Percentiles rank a stretch among this genome's conserved stretches.
Evolutionary conservation across 306 rosid genomes (phyloP).

Genomic region (Castanea sativa): DNA sequence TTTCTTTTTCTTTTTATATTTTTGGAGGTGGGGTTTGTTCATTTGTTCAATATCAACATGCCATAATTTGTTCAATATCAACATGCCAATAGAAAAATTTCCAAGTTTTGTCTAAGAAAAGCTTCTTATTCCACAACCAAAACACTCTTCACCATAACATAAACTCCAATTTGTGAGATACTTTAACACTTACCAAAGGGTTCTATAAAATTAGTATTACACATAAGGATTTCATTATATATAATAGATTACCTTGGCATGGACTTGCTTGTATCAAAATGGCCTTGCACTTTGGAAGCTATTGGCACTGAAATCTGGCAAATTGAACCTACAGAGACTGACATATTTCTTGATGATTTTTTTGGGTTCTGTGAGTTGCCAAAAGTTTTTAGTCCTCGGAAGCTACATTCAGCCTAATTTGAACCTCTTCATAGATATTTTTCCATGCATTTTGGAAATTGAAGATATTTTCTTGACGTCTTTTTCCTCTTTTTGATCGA

Average conservation of each 20-base stretch:
- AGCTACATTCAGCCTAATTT: background rate
- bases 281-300: slow-evolving; percentile 30
- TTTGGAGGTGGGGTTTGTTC: too few relatives aligned
- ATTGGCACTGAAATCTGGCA: slow-evolving; percentile 29
- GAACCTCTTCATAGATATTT: background rate
- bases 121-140: too few relatives aligned
- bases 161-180: too few relatives aligned
- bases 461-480: slow-evolving; percentile 23
- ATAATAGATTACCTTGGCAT: slow-evolving; percentile 43
- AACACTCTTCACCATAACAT: too few relatives aligned
- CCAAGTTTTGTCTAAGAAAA: background rate
- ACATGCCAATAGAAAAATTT: background rate
- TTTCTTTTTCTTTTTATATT: too few relatives aligned
- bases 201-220: too few relatives aligned
- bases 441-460: background rate
- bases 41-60: too few relatives aligned
- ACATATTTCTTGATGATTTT: slow-evolving; percentile 30
- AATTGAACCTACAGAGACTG: slow-evolving; percentile 22
- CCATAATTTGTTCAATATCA: too few relatives aligned
- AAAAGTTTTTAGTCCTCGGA: background rate
- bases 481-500: background rate
- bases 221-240: too few relatives aligned
- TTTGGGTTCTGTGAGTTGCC: background rate
- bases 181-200: too few relatives aligned
- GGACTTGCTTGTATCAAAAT: slow-evolving; percentile 27